Evolutionary conservation across 306 rosid species (phyloP), one percentile per base, ranked within the genome.

Genomic region (Sindora glabra): DNA sequence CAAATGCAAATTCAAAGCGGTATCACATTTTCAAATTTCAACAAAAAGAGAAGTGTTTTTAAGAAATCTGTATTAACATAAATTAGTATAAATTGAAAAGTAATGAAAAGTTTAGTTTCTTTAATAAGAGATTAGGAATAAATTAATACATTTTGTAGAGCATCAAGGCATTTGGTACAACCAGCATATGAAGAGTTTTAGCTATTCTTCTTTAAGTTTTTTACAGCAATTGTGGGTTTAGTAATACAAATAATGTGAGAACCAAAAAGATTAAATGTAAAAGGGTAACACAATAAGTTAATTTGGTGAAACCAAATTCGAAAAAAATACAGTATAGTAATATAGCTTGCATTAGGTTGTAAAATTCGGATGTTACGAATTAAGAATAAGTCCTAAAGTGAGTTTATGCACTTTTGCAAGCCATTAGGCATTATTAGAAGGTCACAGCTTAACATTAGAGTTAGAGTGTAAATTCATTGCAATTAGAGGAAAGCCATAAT

Each of bases 371-470:
- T 82, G 48, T 79, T 76, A 2, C 92, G 72, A 45, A 62, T 69
- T 40, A 81, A 44, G 5, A 88, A 72, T 30, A 87, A 82, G 29
- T 67, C 72, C 37, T 77, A 87, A 30, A 87, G 82, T 48, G 89
- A 68, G 75, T 82, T 76, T 23, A 82, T 87, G 29, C 96, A 88
- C 62, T 71, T 80, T 72, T 88, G 94, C 4, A 94, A 82, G 72
- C 84, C 96, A 49, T 83, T 83, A 26, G 96, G 96, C 87, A 65
- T 78, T 83, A 84, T 82, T 1, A 94, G 96, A 0, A 79, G 75
- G 41, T 88, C 89, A 0, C 54, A 39, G 14, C 30, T 62, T 1
- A 65, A 21, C 0, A 79, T 18, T 0, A 78, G 70, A 0, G 67
- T 23, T 8, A 74, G 56, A 1, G 42, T 10, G 2, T 57, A 34